Conservation (phyloP, 228 moss, liverwort and hornwort genomes). For the Sphagnum magellanicum region DNA sequence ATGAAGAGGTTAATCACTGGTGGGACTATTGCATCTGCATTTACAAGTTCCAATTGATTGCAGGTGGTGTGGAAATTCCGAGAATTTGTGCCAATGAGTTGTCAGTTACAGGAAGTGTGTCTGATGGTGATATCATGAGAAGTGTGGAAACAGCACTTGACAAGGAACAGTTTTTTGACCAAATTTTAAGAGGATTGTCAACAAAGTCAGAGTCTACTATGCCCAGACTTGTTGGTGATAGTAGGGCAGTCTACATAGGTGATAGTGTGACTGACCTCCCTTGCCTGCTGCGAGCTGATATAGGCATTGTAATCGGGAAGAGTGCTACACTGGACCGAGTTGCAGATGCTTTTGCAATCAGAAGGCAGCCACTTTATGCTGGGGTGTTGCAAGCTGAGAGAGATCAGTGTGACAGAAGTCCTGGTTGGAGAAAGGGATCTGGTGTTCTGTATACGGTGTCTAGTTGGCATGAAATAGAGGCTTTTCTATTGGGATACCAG, state of each 20-base stretch:
- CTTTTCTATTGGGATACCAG: constrained; percentile 51
- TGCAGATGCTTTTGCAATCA: constrained; percentile 35
- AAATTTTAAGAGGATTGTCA: constrained; percentile 17
- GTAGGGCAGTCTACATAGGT: constrained; percentile 51
- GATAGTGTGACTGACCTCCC: constrained; percentile 80
- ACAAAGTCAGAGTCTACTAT: not conserved
- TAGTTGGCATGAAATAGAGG: constrained; percentile 73
- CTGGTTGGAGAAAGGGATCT: constrained; percentile 17
- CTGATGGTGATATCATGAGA: constrained; percentile 50
- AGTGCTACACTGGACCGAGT: constrained; percentile 59
- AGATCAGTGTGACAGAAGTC: not conserved
- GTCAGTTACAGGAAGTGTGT: constrained; percentile 25
- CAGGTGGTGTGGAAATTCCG: constrained; percentile 22
- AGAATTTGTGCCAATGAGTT: constrained; percentile 72
- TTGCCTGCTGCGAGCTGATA: constrained; percentile 59
- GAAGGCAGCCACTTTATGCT: constrained; percentile 43
- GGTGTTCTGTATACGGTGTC: constrained; percentile 47
- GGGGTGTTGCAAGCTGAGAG: constrained; percentile 35
- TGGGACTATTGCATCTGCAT: no score
- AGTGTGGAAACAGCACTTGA: constrained; percentile 63
- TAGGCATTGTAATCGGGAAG: constrained; percentile 73
- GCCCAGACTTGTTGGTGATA: not conserved
- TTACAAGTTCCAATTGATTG: not conserved
- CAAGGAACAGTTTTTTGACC: constrained; percentile 46
- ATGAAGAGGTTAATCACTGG: no score